Evolutionary conservation across 2,329 filamentous ascomycete species (phyloP).

Genomic region (Lasiodiplodia sp.): DNA sequence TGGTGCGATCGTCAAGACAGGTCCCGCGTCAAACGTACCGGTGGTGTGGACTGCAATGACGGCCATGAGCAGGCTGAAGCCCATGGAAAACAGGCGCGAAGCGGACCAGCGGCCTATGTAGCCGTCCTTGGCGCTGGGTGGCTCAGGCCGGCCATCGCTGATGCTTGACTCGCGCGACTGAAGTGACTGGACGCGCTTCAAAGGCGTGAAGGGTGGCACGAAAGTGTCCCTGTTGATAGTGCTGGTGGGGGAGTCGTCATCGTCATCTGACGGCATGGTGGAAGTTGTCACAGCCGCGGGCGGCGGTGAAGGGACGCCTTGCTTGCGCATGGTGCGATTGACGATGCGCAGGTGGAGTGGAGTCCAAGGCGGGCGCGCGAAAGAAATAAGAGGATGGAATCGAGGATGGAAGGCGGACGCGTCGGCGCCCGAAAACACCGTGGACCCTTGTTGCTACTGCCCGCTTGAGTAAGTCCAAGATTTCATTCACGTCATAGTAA

Average conservation of each 20-base stretch:
- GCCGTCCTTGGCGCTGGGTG: background rate
- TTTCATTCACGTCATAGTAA: no score
- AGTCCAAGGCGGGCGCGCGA: background rate
- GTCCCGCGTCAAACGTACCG: background rate
- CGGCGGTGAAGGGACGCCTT: background rate
- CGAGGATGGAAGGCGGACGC: background rate
- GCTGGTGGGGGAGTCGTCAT: background rate
- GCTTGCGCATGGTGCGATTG: background rate
- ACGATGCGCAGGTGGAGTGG: background rate
- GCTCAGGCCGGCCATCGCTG: background rate
- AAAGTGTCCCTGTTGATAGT: background rate
- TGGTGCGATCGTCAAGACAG: background rate
- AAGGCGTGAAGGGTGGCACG: background rate
- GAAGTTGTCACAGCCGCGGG: background rate
- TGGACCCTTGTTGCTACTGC: background rate
- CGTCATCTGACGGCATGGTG: background rate
- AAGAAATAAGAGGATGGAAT: background rate
- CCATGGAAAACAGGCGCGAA: background rate
- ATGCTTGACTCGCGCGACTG: background rate
- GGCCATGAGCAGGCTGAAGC: background rate
- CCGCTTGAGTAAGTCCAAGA: background rate
- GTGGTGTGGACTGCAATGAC: background rate
- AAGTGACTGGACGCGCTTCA: background rate
- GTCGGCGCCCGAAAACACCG: background rate
- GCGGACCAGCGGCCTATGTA: background rate